Percentiles rank a stretch among this genome's conserved stretches.
phyloP scores from a whole-genome alignment of 2,329 filamentous ascomycete species.

The Xylaria sp. region DNA sequence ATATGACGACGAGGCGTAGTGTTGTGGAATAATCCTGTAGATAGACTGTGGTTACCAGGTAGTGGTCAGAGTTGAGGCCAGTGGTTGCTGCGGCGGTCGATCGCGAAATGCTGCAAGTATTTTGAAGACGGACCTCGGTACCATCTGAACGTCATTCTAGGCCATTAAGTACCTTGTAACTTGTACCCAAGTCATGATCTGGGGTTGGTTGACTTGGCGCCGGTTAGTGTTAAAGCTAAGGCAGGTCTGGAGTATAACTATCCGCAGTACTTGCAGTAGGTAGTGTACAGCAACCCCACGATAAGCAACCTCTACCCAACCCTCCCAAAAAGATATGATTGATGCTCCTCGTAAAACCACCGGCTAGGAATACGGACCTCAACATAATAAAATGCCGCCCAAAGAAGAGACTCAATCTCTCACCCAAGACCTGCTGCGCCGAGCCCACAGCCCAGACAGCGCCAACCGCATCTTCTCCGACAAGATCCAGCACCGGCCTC shows the following conservation, averaged over 20 bases:
- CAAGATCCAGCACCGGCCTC: constrained; percentile 82
- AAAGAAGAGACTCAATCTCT: constrained; percentile 51
- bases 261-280: no score
- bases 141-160: constrained; percentile 22
- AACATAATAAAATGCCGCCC: constrained; percentile 49
- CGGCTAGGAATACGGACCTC: not conserved
- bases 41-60: not conserved
- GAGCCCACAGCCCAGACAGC: constrained; percentile 80
- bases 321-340: not conserved
- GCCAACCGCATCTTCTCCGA: constrained; percentile 79
- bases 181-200: not conserved
- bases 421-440: constrained; percentile 74
- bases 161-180: no score
- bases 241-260: not conserved
- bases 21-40: not conserved
- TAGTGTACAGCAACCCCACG: not conserved
- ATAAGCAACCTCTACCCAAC: not conserved
- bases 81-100: not conserved
- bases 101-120: not conserved
- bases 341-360: no score
- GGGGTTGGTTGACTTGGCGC: not conserved
- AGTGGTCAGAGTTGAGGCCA: not conserved
- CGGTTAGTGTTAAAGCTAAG: not conserved
- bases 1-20: not conserved
- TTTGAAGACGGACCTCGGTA: not conserved